Evolutionary conservation across 176 grass and related monocot species (phyloP).

Genomic region (Thalia dealbata): DNA sequence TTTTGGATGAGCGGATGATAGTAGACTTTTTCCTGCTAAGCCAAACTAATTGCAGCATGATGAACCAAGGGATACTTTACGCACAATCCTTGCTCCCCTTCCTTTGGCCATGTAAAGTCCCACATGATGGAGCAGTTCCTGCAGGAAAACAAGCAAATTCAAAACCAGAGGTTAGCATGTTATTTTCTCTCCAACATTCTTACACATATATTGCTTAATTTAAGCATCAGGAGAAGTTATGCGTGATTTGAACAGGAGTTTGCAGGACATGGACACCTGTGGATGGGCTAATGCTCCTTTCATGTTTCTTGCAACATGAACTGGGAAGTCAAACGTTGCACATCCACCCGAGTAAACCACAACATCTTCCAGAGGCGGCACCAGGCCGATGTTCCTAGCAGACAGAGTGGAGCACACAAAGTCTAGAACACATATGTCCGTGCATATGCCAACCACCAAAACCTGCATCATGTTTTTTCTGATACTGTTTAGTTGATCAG

Average conservation of each 20-base stretch:
- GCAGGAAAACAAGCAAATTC: conserved; percentile 13
- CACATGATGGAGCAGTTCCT: conserved; percentile 83
- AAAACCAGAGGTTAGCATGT: neutral
- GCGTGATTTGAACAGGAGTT: neutral
- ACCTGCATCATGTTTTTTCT: neutral
- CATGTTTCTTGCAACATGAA: conserved; percentile 9
- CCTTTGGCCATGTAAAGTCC: conserved; percentile 80
- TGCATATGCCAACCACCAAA: conserved; percentile 27
- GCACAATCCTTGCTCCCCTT: conserved; percentile 71
- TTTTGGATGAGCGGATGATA: neutral
- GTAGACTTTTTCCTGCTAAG: neutral
- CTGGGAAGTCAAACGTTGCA: conserved; percentile 12
- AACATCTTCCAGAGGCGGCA: conserved; percentile 18
- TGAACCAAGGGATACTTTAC: conserved; percentile 24
- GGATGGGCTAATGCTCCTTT: conserved; percentile 15
- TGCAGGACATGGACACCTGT: neutral
- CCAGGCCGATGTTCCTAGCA: conserved; percentile 17
- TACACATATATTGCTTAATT: too few relatives aligned
- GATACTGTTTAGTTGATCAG: neutral
- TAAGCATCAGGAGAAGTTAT: too few relatives aligned
- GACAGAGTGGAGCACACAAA: conserved; percentile 20
- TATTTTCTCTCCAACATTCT: neutral
- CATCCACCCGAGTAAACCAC: conserved; percentile 23
- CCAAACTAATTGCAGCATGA: neutral
- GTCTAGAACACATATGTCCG: conserved; percentile 21